Evolutionary conservation across 352 stramenopile species (phyloP).

Genomic region (Pythium sp.): DNA sequence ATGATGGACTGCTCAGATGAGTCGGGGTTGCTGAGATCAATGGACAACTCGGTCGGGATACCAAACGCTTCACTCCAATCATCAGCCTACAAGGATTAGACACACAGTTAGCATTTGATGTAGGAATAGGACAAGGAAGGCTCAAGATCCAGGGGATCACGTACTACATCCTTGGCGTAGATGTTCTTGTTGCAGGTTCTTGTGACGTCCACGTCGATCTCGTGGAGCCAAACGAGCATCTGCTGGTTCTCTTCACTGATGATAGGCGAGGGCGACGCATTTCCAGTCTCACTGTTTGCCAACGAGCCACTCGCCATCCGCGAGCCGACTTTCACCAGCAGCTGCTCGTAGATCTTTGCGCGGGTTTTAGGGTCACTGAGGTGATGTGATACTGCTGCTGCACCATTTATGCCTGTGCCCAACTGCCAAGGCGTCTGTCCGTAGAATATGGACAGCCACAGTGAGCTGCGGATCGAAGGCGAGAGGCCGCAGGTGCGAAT

Average conservation of each 20-base stretch:
- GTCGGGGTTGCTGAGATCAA: not conserved
- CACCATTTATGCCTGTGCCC: not conserved
- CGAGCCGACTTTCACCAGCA: slow-evolving; percentile 54
- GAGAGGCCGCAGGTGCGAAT: slow-evolving; percentile 57
- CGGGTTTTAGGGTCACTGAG: slow-evolving; percentile 35
- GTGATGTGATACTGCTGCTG: slow-evolving; percentile 33
- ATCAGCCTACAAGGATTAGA: slow-evolving; percentile 11
- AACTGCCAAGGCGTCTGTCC: slow-evolving; percentile 50
- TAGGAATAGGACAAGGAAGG: not conserved
- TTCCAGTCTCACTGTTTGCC: not conserved
- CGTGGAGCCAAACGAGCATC: slow-evolving; percentile 65
- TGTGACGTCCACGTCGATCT: slow-evolving; percentile 82
- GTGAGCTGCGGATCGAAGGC: slow-evolving; percentile 36
- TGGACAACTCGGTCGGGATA: not conserved
- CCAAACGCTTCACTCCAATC: slow-evolving; percentile 6
- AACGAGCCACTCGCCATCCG: slow-evolving; percentile 34
- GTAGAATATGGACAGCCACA: slow-evolving; percentile 73
- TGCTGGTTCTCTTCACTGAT: slow-evolving; percentile 46
- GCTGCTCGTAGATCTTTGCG: slow-evolving; percentile 59
- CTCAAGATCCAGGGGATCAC: not conserved
- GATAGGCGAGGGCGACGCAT: not conserved
- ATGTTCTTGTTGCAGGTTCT: slow-evolving; percentile 67
- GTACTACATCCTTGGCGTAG: slow-evolving; percentile 33
- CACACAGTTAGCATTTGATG: not conserved
- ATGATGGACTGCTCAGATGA: slow-evolving; percentile 13